A percentile compares a stretch with the other conserved stretches of the same genome.
Evolutionary conservation across 2,329 filamentous ascomycete genomes (phyloP).

Genomic region (Colletotrichum abscissum): DNA sequence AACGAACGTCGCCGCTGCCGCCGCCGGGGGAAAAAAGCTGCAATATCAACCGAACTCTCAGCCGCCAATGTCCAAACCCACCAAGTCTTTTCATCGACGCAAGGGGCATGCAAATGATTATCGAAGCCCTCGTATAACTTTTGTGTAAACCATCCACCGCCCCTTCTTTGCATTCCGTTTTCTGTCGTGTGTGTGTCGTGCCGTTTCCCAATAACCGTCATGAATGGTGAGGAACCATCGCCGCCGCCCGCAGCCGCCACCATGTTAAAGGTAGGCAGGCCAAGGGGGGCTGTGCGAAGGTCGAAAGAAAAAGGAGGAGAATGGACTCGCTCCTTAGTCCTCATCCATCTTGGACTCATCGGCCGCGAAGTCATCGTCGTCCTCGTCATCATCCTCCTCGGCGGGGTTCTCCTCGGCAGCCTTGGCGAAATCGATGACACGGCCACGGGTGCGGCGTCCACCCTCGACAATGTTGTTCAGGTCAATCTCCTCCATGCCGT

Average conservation of each 20-base stretch:
- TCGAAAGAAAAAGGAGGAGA: slow-evolving; percentile 5
- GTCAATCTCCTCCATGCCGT: slow-evolving; percentile 93
- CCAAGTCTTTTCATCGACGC: slow-evolving; percentile 9
- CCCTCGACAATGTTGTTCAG: slow-evolving; percentile 84
- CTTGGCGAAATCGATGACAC: slow-evolving; percentile 92
- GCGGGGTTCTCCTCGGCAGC: slow-evolving; percentile 82
- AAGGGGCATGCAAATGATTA: background rate
- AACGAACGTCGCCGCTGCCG: slow-evolving; percentile 1
- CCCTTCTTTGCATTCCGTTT: slow-evolving; percentile 11
- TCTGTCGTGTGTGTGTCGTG: background rate
- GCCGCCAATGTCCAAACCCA: slow-evolving; percentile 23
- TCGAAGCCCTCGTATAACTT: slow-evolving; percentile 25
- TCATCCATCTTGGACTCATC: slow-evolving; percentile 81
- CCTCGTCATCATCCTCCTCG: slow-evolving; percentile 84
- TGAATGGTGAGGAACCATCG: background rate
- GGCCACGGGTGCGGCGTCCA: slow-evolving; percentile 88
- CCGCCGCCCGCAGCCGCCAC: too few relatives aligned
- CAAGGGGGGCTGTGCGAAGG: background rate
- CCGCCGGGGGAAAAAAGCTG: background rate
- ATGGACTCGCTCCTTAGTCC: slow-evolving; percentile 45
- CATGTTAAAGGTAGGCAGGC: too few relatives aligned
- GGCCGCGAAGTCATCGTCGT: slow-evolving; percentile 76
- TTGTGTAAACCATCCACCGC: slow-evolving; percentile 17
- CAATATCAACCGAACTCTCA: slow-evolving; percentile 17
- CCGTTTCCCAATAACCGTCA: slow-evolving; percentile 4